Base-by-base conservation (phyloP, 345 rosid genomes). In the Lepidium aucheri region DNA sequence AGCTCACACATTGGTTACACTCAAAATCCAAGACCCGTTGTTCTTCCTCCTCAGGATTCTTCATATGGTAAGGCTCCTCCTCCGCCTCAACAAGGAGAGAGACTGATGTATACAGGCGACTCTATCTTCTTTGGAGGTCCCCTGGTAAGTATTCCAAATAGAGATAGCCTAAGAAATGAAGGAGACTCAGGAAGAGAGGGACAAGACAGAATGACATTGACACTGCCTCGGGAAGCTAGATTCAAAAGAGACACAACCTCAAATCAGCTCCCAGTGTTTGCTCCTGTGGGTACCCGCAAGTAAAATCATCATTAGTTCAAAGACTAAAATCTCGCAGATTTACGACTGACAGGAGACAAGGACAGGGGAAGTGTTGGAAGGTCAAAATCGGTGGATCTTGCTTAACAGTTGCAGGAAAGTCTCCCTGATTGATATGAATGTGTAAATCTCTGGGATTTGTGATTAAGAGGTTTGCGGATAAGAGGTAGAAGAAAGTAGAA, bases 51-150 rank as follows among this genome's bases (percentile, higher is more conserved):
- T 4, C 86, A 87, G 38, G 86, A 80, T 65, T 75, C 85, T 17
- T 79, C 90, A 26, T 74, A 77, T 38, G 73, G 80, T 17, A 81
- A 57, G 60, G 61, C 84, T 63, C 76, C 80, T 26, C 67, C 39
- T 77, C 87, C 41, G 13, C 87, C 41, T 13, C 86, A 77, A 73
- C 91, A 84, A 72, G 77, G 79, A 13, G 98, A 89, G 76, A 87
- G 81, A 66, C 82, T 90, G 60, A 78, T 69, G 67, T 94, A 94
- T 83, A 82, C 97, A 2, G 96, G 99, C 30, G 96, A 88, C 63
- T 88, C 97, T 5, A 90, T 94, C 70, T 94, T 94, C 91, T 91
- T 85, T 64, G 97, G 96, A 7, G 99, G 99, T 4, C 99, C 99
- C 8, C 85, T 88, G 32, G 78, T 88, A 71, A 85, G 83, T 32